phyloP scores from a whole-genome alignment of 192 early-diverging fungal genomes.

The Podila clonocystis region DNA sequence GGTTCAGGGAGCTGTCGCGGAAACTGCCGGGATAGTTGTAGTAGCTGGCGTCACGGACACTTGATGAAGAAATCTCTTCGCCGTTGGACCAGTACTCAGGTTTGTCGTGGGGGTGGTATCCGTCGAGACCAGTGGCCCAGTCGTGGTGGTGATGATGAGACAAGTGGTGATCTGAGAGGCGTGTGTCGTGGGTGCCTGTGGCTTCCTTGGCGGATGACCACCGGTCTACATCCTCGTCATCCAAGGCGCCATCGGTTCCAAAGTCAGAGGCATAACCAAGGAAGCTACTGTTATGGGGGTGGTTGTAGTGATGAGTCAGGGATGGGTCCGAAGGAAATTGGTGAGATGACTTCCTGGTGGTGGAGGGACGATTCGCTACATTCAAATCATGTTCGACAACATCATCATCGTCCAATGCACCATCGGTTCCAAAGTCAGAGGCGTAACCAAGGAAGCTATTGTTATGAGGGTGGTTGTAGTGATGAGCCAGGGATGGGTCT shows the following conservation, averaged over 20 bases:
- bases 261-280: neutral
- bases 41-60: constrained; percentile 32
- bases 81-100: constrained; percentile 46
- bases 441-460: neutral
- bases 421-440: constrained; percentile 6
- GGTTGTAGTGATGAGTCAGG: neutral
- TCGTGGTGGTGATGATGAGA: neutral
- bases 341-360: neutral
- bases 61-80: constrained; percentile 33
- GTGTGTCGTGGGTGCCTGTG: constrained; percentile 21
- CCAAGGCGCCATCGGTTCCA: constrained; percentile 1
- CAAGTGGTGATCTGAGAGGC: neutral
- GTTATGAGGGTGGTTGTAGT: neutral
- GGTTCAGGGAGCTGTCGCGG: constrained; percentile 15
- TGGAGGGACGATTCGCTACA: neutral
- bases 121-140: constrained; percentile 3
- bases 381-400: neutral
- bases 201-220: constrained; percentile 28
- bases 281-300: neutral
- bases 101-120: constrained; percentile 4
- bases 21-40: constrained; percentile 41
- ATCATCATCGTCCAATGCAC: constrained; percentile 1
- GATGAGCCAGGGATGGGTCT: neutral
- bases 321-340: neutral
- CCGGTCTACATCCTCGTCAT: constrained; percentile 14